Conservation (phyloP, 768 basidiomycete genomes). For the Clavaria fumosa region DNA sequence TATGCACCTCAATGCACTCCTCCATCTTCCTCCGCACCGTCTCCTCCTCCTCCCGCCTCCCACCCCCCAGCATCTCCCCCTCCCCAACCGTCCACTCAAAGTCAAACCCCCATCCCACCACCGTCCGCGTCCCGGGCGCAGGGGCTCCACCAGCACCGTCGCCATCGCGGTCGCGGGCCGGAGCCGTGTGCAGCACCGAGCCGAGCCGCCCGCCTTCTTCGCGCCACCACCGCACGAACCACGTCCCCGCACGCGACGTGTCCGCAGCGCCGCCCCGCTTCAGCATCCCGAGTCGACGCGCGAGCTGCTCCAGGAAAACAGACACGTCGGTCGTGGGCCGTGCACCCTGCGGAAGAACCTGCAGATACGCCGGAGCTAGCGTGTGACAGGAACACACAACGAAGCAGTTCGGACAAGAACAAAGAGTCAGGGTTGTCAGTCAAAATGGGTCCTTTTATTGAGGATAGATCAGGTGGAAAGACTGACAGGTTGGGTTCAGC, state of each 20-base stretch:
- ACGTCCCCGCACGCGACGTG: conserved; percentile 52
- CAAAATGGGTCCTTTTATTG: no score
- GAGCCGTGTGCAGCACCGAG: no score
- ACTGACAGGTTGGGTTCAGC: conserved; percentile 55
- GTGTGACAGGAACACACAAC: not conserved
- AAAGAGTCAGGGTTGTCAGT: no score
- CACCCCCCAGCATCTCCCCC: conserved; percentile 13
- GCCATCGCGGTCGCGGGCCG: no score
- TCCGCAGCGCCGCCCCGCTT: conserved; percentile 63
- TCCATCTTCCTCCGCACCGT: conserved; percentile 56
- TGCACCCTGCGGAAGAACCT: conserved; percentile 38
- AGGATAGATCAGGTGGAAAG: no score
- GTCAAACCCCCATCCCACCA: conserved; percentile 67
- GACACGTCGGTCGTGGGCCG: conserved; percentile 44
- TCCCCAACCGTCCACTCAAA: conserved; percentile 46
- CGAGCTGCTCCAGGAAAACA: conserved; percentile 56
- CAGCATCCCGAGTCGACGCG: conserved; percentile 67
- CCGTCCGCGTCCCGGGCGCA: conserved; percentile 4
- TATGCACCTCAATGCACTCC: conserved; percentile 42
- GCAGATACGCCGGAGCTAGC: conserved; percentile 55
- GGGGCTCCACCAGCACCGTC: no score
- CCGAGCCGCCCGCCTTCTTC: conserved; percentile 47
- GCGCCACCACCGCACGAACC: conserved; percentile 84
- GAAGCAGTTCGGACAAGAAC: conserved; percentile 6
- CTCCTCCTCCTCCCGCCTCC: no score